Percentiles rank a stretch among this genome's conserved stretches.
These are phyloP conservation scores for Paraleonurus japonicus DNA, from an alignment of 257 asterid genomes.

Conservation along the genomic window DNA sequence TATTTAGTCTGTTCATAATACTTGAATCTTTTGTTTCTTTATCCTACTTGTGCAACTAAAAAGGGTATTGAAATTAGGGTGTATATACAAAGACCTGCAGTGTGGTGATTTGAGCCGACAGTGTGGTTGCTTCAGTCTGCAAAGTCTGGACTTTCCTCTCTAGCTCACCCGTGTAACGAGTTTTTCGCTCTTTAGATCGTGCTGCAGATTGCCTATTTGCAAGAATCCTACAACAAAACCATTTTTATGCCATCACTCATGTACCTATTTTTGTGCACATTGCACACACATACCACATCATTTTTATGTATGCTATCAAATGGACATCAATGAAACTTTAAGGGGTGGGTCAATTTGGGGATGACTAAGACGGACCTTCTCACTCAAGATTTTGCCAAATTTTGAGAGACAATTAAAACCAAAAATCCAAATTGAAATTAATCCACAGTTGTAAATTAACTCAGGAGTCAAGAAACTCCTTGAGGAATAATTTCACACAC, in stretches of 20 bases:
- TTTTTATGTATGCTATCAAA: too few species aligned
- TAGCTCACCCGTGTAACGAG: conserved; percentile 69
- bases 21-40: too few species aligned
- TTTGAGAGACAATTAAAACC: not conserved
- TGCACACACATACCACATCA: not conserved
- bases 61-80: not conserved
- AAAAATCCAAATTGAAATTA: not conserved
- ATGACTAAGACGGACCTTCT: too few species aligned
- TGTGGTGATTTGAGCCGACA: conserved; percentile 80
- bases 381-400: too few species aligned
- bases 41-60: not conserved
- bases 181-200: conserved; percentile 83
- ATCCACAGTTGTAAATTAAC: not conserved
- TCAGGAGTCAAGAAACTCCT: not conserved
- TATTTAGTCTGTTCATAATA: too few species aligned
- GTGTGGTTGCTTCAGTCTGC: conserved; percentile 81
- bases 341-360: too few species aligned
- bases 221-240: conserved; percentile 55
- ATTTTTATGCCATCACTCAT: not conserved
- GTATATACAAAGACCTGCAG: conserved; percentile 49
- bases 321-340: too few species aligned
- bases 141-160: conserved; percentile 92
- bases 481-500: not conserved
- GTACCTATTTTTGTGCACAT: not conserved
- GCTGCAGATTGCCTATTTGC: conserved; percentile 96